Evolutionary conservation across 208 protist genomes (phyloP).

Genomic region (Leishmania gerbilli): DNA sequence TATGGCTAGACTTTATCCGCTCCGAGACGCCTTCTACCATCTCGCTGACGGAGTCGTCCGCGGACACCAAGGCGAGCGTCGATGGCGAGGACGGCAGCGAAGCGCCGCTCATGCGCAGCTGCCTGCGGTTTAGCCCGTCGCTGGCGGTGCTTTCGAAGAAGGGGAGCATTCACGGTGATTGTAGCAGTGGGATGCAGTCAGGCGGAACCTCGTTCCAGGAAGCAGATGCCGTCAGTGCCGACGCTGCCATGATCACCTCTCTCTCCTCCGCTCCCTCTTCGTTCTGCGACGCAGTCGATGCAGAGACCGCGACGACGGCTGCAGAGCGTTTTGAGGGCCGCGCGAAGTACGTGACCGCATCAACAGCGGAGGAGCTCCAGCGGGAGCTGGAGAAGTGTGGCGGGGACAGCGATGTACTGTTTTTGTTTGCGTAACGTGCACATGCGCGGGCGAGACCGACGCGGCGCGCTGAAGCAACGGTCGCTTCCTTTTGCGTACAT

Average conservation of each 20-base stretch:
- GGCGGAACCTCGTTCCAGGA: background rate
- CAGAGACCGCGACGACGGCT: background rate
- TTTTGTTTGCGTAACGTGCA: conserved; percentile 25
- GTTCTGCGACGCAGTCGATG: background rate
- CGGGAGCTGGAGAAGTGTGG: conserved; percentile 29
- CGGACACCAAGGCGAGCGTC: background rate
- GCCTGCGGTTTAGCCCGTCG: conserved; percentile 15
- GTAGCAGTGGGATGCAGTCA: background rate
- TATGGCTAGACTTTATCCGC: conserved; percentile 30
- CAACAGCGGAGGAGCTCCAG: conserved; percentile 26
- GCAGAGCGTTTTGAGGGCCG: conserved; percentile 9
- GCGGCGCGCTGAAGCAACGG: too few relatives aligned
- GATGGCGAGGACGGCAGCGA: background rate
- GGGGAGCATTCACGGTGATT: background rate
- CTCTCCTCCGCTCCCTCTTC: background rate
- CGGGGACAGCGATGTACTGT: conserved; percentile 36
- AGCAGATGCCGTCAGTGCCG: background rate
- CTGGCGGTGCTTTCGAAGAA: background rate
- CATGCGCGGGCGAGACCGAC: background rate
- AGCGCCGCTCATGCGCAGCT: conserved; percentile 10
- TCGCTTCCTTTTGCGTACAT: background rate
- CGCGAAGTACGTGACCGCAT: conserved; percentile 14
- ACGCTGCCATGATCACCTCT: background rate
- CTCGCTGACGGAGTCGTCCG: background rate
- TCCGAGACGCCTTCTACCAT: background rate